Conservation (phyloP, 2,329 filamentous ascomycete genomes). For the Fusarium pseudonygamai region DNA sequence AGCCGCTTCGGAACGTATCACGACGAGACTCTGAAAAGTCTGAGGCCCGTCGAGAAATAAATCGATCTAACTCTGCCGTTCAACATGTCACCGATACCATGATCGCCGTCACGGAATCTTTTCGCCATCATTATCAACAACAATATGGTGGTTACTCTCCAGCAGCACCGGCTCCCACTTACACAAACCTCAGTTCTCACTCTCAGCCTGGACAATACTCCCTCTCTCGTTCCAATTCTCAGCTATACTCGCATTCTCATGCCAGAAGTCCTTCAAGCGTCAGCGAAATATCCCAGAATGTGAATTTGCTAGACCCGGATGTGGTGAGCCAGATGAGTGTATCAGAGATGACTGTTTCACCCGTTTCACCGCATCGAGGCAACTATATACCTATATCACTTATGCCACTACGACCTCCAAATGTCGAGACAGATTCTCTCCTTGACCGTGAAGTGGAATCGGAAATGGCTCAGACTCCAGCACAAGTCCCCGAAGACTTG, state of each 20-base stretch:
- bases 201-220: background rate
- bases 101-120: slow-evolving; percentile 43
- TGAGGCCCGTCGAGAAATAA: slow-evolving; percentile 28
- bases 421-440: slow-evolving; percentile 32
- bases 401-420: slow-evolving; percentile 5
- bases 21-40: slow-evolving; percentile 38
- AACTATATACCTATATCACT: slow-evolving; percentile 13
- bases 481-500: slow-evolving; percentile 27
- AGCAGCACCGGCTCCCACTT: slow-evolving; percentile 33
- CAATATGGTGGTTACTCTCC: slow-evolving; percentile 28
- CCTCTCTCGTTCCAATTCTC: background rate
- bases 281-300: slow-evolving; percentile 34
- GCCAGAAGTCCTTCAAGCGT: slow-evolving; percentile 34
- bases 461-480: slow-evolving; percentile 17
- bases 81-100: slow-evolving; percentile 39
- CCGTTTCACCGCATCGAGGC: slow-evolving; percentile 22
- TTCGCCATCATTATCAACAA: slow-evolving; percentile 37
- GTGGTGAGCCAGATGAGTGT: slow-evolving; percentile 33
- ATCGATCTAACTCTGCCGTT: slow-evolving; percentile 24
- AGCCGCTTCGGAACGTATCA: slow-evolving; percentile 26
- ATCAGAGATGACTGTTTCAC: slow-evolving; percentile 30
- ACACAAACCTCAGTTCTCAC: slow-evolving; percentile 16
- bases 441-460: slow-evolving; percentile 22
- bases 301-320: slow-evolving; percentile 28
- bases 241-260: slow-evolving; percentile 6